Percentiles rank a stretch among this genome's conserved stretches.
phyloP scores from a whole-genome alignment of 352 stramenopile genomes.

The Phytophthora pluvialis region DNA sequence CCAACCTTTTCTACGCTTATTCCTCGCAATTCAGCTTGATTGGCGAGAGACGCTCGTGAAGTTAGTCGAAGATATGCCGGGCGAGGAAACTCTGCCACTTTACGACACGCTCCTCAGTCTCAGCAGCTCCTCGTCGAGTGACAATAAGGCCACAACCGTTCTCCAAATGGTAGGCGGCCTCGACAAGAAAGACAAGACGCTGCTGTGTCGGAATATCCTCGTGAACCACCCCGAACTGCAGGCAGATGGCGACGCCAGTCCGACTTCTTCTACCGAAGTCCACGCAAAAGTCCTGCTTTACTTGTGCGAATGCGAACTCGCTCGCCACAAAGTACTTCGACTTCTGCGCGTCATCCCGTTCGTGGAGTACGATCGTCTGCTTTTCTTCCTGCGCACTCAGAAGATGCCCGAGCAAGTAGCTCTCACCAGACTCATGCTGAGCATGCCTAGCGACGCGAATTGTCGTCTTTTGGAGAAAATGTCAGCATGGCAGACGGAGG shows the following conservation, averaged over 20 bases:
- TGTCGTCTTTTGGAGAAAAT: conserved; percentile 56
- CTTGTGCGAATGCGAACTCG: conserved; percentile 47
- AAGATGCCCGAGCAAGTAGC: conserved; percentile 60
- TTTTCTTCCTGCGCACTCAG: conserved; percentile 65
- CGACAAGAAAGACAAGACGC: conserved; percentile 45
- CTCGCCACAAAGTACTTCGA: conserved; percentile 56
- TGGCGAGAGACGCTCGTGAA: conserved; percentile 42
- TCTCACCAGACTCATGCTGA: conserved; percentile 68
- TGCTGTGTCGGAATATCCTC: conserved; percentile 46
- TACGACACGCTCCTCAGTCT: conserved; percentile 53
- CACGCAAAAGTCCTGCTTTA: conserved; percentile 50
- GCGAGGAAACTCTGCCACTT: conserved; percentile 34
- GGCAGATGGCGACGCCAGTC: background rate
- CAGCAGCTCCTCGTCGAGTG: background rate
- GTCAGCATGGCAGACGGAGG: conserved; percentile 39
- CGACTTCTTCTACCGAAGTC: conserved; percentile 9
- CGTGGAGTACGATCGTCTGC: conserved; percentile 38
- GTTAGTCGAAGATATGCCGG: conserved; percentile 56
- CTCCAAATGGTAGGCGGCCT: conserved; percentile 51
- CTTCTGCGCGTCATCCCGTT: conserved; percentile 49
- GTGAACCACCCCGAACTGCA: conserved; percentile 9
- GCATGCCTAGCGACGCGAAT: conserved; percentile 52
- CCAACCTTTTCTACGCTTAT: conserved; percentile 43
- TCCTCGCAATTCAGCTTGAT: conserved; percentile 34
- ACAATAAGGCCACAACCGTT: conserved; percentile 30